Base-by-base conservation (phyloP, 208 protist species). In the Tritrichomonas foetus region DNA sequence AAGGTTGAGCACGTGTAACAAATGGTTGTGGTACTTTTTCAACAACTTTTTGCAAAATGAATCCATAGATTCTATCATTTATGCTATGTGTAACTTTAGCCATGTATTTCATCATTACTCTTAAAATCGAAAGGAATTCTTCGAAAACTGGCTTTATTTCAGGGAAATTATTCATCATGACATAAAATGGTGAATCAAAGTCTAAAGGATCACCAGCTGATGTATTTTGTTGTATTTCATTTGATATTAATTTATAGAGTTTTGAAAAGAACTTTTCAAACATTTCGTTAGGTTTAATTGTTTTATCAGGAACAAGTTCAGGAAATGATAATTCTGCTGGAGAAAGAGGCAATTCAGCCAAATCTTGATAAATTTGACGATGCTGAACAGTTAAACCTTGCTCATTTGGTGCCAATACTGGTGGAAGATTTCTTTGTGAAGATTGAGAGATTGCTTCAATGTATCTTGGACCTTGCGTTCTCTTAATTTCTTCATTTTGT, bases 101-200 rank as follows among this genome's bases (percentile, higher is more conserved):
- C 78, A 89, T 89, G 47, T 89, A 89, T 50, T 89, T 89, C 47
- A 89, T 89, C 47, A 57, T 89, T 39, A 36, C 27, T 89, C 30
- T 89, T 20, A 89, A 53, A 1, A 89, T 9, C 0, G 41, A 61
- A 20, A 89, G 25, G 47, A 89, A 89, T 3, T 47, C 47, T 47
- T 89, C 78, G n/a, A 89, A 89, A 1, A 1, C 57, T 39, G 41
- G 41, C 1, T 33, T 33, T 0, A 89, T 47, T 27, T 89, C 47
- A 61, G 78, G 78, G 5, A 53, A 53, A 3, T 53, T 89, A 2
- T 57, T 20, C 16, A 39, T 47, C 3, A 89, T n/a, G 2, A 89
- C 14, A 1, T 33, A 5, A 5, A 57, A n/a, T 2, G 27, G 1
- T 39, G 78, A 89, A 49, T 89, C 1, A 39, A 39, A 39, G 1